A percentile compares a stretch with the other conserved stretches of the same genome.
Evolutionary conservation across 2,329 filamentous ascomycete species (phyloP).

Genomic region (Pyrenochaeta sp.): DNA sequence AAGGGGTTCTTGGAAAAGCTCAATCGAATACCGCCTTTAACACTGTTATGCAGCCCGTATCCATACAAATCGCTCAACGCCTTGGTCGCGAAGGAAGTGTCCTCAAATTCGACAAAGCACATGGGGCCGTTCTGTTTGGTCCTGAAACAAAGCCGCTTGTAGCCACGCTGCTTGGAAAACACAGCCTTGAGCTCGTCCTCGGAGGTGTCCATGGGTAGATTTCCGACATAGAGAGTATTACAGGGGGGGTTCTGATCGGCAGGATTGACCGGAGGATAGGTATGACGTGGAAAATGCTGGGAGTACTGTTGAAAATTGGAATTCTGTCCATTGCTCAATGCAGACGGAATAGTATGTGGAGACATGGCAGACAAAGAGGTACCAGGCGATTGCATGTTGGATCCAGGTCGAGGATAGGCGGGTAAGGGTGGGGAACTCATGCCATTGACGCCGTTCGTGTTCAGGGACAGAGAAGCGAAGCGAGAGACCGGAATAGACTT

Average conservation of each 20-base stretch:
- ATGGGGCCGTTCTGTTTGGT: conserved; percentile 96
- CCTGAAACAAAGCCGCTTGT: conserved; percentile 92
- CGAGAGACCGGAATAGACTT: conserved; percentile 74
- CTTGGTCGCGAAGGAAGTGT: conserved; percentile 89
- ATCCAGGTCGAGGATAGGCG: conserved; percentile 58
- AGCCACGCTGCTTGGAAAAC: conserved; percentile 92
- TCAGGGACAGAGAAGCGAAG: conserved; percentile 74
- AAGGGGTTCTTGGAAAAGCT: conserved; percentile 98
- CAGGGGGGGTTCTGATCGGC: conserved; percentile 97
- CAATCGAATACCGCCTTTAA: conserved; percentile 91
- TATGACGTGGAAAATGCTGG: conserved; percentile 67
- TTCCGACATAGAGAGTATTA: conserved; percentile 98
- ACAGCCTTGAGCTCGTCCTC: conserved; percentile 95
- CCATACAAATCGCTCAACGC: conserved; percentile 90
- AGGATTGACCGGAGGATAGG: conserved; percentile 87
- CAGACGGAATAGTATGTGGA: conserved; percentile 65
- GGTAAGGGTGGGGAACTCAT: conserved; percentile 64
- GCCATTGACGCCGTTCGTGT: conserved; percentile 60
- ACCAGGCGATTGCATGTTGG: conserved; percentile 60
- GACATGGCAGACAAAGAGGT: conserved; percentile 51
- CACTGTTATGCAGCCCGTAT: conserved; percentile 83
- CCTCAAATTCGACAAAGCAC: conserved; percentile 99
- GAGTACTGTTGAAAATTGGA: conserved; percentile 63
- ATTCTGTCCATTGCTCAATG: conserved; percentile 58
- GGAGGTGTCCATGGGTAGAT: conserved; percentile 87